phyloP scores from a whole-genome alignment of 2,329 filamentous ascomycete genomes.

The Beauveria sp. region DNA sequence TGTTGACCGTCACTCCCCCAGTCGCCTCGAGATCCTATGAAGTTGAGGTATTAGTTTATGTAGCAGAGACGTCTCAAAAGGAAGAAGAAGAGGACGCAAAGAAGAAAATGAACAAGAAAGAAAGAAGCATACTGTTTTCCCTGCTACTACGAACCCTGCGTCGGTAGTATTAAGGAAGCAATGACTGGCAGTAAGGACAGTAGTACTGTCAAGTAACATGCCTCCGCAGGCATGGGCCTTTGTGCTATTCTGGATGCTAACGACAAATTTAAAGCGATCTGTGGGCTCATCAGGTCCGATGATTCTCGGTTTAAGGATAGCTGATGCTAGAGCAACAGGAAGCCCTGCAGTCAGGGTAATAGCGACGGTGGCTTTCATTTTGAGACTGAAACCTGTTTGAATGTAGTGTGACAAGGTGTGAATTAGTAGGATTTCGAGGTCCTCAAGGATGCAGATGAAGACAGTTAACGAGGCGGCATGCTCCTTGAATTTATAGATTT shows the following conservation, averaged over 20 bases:
- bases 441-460: not conserved
- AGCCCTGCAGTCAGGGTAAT: not conserved
- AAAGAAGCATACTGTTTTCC: not conserved
- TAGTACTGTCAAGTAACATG: not conserved
- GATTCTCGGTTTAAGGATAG: not conserved
- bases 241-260: not conserved
- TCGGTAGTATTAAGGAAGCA: not conserved
- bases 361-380: not conserved
- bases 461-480: not conserved
- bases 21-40: not conserved
- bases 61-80: not conserved
- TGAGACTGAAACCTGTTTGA: not conserved
- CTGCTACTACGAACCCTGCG: not conserved
- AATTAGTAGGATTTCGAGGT: not conserved
- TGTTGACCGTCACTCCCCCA: not conserved
- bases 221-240: not conserved
- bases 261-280: not conserved
- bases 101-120: not conserved
- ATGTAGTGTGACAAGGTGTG: not conserved
- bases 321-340: not conserved
- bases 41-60: not conserved
- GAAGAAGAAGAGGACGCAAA: not conserved
- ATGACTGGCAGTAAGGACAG: not conserved
- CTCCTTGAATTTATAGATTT: not conserved
- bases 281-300: not conserved